phyloP scores from a whole-genome alignment of 768 basidiomycete genomes.

The Rhizopogon salebrosus region DNA sequence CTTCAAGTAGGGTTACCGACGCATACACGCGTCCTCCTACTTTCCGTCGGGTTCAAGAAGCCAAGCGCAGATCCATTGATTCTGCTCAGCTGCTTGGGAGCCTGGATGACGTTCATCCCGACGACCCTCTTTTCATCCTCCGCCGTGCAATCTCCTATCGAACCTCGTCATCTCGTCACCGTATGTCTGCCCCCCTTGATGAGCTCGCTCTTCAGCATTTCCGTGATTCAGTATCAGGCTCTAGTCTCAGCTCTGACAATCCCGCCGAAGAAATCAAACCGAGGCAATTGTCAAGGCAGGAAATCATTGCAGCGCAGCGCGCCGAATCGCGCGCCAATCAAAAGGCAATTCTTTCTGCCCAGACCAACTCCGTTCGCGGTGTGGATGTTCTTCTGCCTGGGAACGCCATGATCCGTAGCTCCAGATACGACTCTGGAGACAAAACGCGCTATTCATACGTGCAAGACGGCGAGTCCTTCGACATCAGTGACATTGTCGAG shows the following conservation, averaged over 20 bases:
- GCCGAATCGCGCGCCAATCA: slow-evolving; percentile 83
- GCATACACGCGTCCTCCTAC: slow-evolving; percentile 73
- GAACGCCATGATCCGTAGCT: slow-evolving; percentile 80
- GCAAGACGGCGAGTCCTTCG: slow-evolving; percentile 86
- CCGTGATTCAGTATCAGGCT: slow-evolving; percentile 55
- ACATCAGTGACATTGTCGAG: slow-evolving; percentile 91
- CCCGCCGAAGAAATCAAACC: slow-evolving; percentile 32
- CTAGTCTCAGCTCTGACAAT: slow-evolving; percentile 52
- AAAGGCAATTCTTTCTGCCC: slow-evolving; percentile 78
- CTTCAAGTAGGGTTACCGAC: slow-evolving; percentile 82
- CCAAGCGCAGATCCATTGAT: slow-evolving; percentile 85
- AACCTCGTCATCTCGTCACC: slow-evolving; percentile 60
- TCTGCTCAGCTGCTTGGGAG: slow-evolving; percentile 65
- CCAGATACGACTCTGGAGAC: slow-evolving; percentile 65
- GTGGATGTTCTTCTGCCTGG: slow-evolving; percentile 86
- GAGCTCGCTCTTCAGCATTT: slow-evolving; percentile 75
- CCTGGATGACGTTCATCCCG: slow-evolving; percentile 66
- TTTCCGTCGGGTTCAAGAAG: slow-evolving; percentile 54
- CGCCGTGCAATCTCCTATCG: slow-evolving; percentile 78
- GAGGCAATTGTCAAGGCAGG: slow-evolving; percentile 59
- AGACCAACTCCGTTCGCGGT: slow-evolving; percentile 79
- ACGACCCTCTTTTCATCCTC: slow-evolving; percentile 88
- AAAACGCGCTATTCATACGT: slow-evolving; percentile 92
- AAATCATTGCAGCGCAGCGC: slow-evolving; percentile 92
- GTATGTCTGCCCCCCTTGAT: slow-evolving; percentile 74